Conservation (phyloP, 2,329 filamentous ascomycete species). For the Hymenoscyphus occultus region DNA sequence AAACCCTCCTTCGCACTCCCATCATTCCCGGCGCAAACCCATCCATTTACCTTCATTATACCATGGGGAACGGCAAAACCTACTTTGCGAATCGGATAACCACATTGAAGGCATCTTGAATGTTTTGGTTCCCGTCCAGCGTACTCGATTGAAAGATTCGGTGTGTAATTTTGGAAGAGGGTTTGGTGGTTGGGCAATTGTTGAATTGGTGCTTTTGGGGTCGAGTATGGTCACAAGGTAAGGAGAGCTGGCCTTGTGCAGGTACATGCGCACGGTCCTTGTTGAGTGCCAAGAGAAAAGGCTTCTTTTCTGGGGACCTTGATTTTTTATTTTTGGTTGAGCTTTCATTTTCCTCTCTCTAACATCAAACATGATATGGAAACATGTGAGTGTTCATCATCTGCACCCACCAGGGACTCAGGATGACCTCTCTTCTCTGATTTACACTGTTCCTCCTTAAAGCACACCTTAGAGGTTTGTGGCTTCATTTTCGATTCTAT, state of each 20-base stretch:
- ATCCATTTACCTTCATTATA: neutral
- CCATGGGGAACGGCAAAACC: neutral
- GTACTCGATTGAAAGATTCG: neutral
- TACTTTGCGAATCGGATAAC: slow-evolving; percentile 94
- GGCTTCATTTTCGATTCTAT: neutral
- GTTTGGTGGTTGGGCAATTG: neutral
- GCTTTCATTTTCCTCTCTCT: neutral
- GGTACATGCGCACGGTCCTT: slow-evolving; percentile 7
- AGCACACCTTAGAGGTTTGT: neutral
- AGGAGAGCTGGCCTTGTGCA: slow-evolving; percentile 15
- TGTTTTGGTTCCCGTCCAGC: neutral
- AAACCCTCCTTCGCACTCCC: neutral
- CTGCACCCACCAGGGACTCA: neutral
- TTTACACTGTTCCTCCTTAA: neutral
- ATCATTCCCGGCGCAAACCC: slow-evolving; percentile 24
- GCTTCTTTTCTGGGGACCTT: slow-evolving; percentile 3
- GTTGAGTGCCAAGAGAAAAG: slow-evolving; percentile 5
- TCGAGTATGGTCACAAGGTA: slow-evolving; percentile 7
- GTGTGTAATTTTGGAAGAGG: neutral
- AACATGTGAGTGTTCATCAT: neutral
- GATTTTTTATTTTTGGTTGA: neutral
- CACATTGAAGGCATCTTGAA: slow-evolving; percentile 64
- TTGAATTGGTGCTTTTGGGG: neutral
- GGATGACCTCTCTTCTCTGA: too few species aligned
- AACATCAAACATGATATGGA: neutral